phyloP scores from a whole-genome alignment of 169 alveolate genomes.

The Fabrea salina region DNA sequence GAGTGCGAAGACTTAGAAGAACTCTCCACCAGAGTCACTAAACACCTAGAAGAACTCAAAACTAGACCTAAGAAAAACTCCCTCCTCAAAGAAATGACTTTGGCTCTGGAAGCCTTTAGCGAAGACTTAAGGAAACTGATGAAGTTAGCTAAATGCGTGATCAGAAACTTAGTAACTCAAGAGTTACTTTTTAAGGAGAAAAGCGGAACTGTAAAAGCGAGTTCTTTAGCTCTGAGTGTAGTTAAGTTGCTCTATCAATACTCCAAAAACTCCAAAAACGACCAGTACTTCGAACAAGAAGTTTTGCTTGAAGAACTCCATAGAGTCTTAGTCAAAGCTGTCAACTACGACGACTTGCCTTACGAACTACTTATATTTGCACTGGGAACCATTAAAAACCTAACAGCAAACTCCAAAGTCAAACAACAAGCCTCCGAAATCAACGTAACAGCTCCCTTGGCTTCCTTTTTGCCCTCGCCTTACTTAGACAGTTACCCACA shows the following conservation, averaged over 20 bases:
- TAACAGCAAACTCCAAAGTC: conserved; percentile 7
- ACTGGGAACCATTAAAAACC: conserved; percentile 46
- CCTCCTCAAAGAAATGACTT: neutral
- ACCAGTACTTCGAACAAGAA: neutral
- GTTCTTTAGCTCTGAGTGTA: neutral
- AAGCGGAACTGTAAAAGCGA: neutral
- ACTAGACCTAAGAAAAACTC: neutral
- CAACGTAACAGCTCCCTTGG: neutral
- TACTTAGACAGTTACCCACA: neutral
- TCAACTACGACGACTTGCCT: conserved; percentile 11
- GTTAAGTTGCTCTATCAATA: conserved; percentile 21
- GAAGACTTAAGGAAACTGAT: neutral
- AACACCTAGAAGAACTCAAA: neutral
- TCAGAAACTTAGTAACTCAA: neutral
- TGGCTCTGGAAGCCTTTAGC: conserved; percentile 9
- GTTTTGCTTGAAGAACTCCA: neutral
- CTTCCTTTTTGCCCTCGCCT: conserved; percentile 3
- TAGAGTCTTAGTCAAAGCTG: neutral
- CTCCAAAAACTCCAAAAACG: conserved; percentile 1
- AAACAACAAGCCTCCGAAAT: neutral
- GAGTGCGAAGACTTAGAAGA: neutral
- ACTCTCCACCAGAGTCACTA: neutral
- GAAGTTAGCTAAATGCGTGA: neutral
- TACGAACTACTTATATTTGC: conserved; percentile 46
- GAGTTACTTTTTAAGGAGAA: neutral